Percentiles rank a stretch among this genome's conserved stretches.
These are phyloP conservation scores for Arthrinium puccinioides DNA, from an alignment of 2,329 filamentous ascomycete species.

Conservation along the genomic window DNA sequence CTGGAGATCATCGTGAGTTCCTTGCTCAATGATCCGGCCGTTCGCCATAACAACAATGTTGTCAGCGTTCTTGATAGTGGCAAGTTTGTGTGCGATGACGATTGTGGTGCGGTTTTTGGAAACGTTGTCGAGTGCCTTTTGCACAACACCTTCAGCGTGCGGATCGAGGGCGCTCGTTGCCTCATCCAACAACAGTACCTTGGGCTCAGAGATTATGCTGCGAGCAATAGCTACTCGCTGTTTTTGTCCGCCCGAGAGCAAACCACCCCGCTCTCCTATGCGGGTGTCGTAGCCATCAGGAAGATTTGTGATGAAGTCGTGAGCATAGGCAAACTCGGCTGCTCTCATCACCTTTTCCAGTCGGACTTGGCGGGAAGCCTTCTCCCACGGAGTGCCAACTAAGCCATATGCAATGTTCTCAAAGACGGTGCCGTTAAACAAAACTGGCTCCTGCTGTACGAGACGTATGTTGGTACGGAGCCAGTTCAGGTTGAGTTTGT, in stretches of 20 bases:
- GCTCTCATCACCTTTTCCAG: slow-evolving; percentile 72
- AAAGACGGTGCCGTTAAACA: slow-evolving; percentile 55
- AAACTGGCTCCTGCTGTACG: slow-evolving; percentile 86
- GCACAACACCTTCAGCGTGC: slow-evolving; percentile 87
- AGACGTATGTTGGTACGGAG: slow-evolving; percentile 79
- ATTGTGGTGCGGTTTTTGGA: slow-evolving; percentile 85
- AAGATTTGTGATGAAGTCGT: slow-evolving; percentile 63
- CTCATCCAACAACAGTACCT: slow-evolving; percentile 81
- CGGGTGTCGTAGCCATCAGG: slow-evolving; percentile 72
- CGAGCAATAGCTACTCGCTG: slow-evolving; percentile 91
- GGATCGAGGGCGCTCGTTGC: slow-evolving; percentile 91
- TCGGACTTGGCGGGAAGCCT: slow-evolving; percentile 48
- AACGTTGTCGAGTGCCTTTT: slow-evolving; percentile 81
- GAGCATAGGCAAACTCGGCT: slow-evolving; percentile 80
- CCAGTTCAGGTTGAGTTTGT: slow-evolving; percentile 70
- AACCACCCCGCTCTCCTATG: slow-evolving; percentile 77
- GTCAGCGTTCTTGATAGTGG: slow-evolving; percentile 87
- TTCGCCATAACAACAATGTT: slow-evolving; percentile 89
- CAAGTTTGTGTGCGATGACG: slow-evolving; percentile 88
- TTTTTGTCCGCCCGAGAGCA: slow-evolving; percentile 86
- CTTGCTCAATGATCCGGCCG: slow-evolving; percentile 86
- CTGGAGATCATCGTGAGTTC: slow-evolving; percentile 74
- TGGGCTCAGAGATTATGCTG: not conserved
- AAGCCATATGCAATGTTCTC: slow-evolving; percentile 65
- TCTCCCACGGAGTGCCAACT: slow-evolving; percentile 69